Base-by-base conservation (phyloP, 192 early-diverging fungal species). In the Coemansia sp. region DNA sequence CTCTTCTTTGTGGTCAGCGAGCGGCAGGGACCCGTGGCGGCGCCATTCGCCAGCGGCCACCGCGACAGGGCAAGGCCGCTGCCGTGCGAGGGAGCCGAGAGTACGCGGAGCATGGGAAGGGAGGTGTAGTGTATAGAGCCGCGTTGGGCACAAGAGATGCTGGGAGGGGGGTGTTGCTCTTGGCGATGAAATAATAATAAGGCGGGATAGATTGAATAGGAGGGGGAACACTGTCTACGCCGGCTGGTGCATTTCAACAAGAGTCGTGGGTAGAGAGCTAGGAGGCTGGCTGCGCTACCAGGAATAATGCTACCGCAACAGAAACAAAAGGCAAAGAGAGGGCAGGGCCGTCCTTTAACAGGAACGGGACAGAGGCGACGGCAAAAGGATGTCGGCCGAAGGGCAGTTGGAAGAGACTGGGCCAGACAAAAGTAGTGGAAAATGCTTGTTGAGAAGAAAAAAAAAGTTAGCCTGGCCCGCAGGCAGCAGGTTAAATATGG, bases 191-290 rank as follows among this genome's bases (percentile, higher is more conserved):
- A 20, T 38, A 20, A 9, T 34, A 47, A 47, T 47, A 34, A 22
- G 8, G 16, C 16, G 16, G 16, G 11, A 17, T 27, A 38, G 27
- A 25, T 8, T 35, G 34, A 41, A 31, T 34, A 37, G 21, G 43
- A 33, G 39, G 37, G 39, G 22, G 17, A 44, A 44, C 34, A 54
- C 52, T 44, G 39, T n/a, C 21, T 52, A 60, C 33, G 58, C 58
- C 30, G 58, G 58, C 43, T 53, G 58, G 28, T 51, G 49, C 58
- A 60, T 60, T 45, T 49, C 58, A 45, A 31, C 26, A 28, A 26
- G 28, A 25, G 20, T 51, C n/a, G 37, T 29, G 12, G 34, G 9
- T 13, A 17, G 23, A 18, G 44, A 8, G 16, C 16, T 18, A 26
- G 44, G 44, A 33, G 44, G 44, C 44, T 34, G 44, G 31, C 44